These are phyloP conservation scores for Umbelopsis ramanniana DNA, from an alignment of 192 early-diverging fungal species.

Conservation along the genomic window DNA sequence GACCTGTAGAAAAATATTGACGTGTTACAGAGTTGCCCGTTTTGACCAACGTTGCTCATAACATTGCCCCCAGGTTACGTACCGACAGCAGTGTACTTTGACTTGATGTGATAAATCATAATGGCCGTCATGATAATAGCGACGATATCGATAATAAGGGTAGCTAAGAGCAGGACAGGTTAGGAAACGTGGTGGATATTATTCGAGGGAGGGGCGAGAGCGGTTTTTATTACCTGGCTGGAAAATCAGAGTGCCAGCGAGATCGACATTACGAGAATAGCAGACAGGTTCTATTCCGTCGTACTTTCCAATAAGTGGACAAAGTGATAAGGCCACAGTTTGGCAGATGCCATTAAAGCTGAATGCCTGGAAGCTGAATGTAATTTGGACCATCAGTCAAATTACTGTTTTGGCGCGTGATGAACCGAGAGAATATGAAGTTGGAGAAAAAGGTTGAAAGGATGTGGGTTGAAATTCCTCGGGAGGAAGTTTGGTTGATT, in stretches of 20 bases:
- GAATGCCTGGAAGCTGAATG: constrained; percentile 62
- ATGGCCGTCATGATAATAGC: constrained; percentile 95
- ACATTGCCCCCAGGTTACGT: constrained; percentile 25
- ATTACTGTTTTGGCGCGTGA: constrained; percentile 68
- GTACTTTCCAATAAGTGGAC: constrained; percentile 84
- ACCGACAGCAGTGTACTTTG: constrained; percentile 99
- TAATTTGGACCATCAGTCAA: constrained; percentile 34
- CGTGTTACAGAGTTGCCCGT: not conserved
- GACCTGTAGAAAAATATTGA: constrained; percentile 55
- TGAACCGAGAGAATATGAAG: constrained; percentile 65
- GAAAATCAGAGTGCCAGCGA: constrained; percentile 85
- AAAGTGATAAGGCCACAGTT: constrained; percentile 82
- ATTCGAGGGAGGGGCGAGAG: not conserved
- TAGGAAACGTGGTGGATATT: not conserved
- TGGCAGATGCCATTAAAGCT: constrained; percentile 91
- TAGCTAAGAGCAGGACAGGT: constrained; percentile 53
- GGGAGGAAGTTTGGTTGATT: not conserved
- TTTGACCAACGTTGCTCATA: not conserved
- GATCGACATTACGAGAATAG: constrained; percentile 95
- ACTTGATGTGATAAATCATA: constrained; percentile 98
- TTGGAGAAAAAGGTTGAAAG: not conserved
- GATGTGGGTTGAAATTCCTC: not conserved
- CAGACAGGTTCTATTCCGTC: constrained; percentile 86
- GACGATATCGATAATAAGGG: constrained; percentile 91
- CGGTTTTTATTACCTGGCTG: constrained; percentile 69